A percentile compares a stretch with the other conserved stretches of the same genome.
Evolutionary conservation across 2,329 filamentous ascomycete genomes (phyloP).

Genomic region (Chrysosporium queenslandicum): DNA sequence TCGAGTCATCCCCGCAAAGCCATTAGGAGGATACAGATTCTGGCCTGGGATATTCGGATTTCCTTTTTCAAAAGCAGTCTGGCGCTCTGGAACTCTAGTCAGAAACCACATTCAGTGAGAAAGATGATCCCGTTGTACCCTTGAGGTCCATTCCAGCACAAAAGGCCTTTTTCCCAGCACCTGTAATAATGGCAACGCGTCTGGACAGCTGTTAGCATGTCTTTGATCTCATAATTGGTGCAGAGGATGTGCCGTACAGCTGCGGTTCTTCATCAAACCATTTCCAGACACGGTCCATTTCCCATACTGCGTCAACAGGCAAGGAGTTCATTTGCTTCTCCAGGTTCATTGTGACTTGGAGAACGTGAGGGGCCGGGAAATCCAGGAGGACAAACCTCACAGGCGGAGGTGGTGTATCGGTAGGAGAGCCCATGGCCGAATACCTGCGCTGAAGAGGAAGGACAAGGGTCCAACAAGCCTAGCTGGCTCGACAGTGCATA

Average conservation of each 20-base stretch:
- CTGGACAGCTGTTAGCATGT: conserved; percentile 30
- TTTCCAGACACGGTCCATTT: conserved; percentile 31
- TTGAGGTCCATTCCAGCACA: conserved; percentile 38
- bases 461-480: too few relatives aligned
- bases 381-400: conserved; percentile 14
- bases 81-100: conserved; percentile 12
- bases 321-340: conserved; percentile 35
- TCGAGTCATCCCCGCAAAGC: conserved; percentile 48
- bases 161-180: conserved; percentile 36
- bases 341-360: conserved; percentile 39
- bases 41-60: conserved; percentile 19
- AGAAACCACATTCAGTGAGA: conserved; percentile 28
- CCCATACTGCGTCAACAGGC: conserved; percentile 29
- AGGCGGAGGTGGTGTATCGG: conserved; percentile 12
- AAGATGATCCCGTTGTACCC: conserved; percentile 42
- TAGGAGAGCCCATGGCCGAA: conserved; percentile 6
- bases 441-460: neutral
- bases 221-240: neutral
- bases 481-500: too few relatives aligned
- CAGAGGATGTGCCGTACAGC: conserved; percentile 20
- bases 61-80: conserved; percentile 27
- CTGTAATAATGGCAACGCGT: conserved; percentile 34
- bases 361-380: conserved; percentile 33
- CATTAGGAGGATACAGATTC: conserved; percentile 36
- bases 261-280: conserved; percentile 36